Percentiles rank a stretch among this genome's conserved stretches.
Evolutionary conservation across 805 yeast genomes (phyloP).

Genomic region (Hanseniaspora pseudoguilliermondii): DNA sequence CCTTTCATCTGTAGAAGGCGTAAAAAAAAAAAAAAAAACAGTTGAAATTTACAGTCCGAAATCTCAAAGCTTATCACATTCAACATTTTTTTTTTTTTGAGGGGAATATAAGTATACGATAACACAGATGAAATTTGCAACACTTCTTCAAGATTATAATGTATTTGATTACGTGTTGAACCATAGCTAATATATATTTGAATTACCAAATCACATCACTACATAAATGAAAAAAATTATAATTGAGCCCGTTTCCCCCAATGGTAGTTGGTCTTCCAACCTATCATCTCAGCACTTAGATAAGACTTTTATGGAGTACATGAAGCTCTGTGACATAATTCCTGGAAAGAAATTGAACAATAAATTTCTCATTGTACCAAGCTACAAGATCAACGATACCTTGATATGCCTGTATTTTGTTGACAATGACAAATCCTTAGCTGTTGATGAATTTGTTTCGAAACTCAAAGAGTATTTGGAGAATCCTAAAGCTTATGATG

Average conservation of each 20-base stretch:
- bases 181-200: background rate
- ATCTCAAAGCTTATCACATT: background rate
- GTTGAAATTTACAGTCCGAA: too few species aligned
- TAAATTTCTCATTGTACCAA: conserved; percentile 23
- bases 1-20: too few species aligned
- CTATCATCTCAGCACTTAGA: conserved; percentile 34
- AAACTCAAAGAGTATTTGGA: conserved; percentile 31
- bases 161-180: background rate
- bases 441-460: conserved; percentile 36
- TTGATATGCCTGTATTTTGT: conserved; percentile 63
- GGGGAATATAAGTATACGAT: background rate
- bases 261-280: conserved; percentile 6
- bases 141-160: too few species aligned
- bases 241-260: conserved; percentile 5
- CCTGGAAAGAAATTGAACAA: conserved; percentile 35
- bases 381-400: conserved; percentile 16
- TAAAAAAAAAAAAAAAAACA: too few species aligned
- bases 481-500: conserved; percentile 37
- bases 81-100: background rate
- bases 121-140: too few species aligned
- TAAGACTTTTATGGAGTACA: conserved; percentile 39
- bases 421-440: conserved; percentile 36
- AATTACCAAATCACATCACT: background rate
- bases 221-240: background rate
- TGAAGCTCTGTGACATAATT: conserved; percentile 18